Conservation (phyloP, 768 basidiomycete species). For the Lactarius hatsudake region DNA sequence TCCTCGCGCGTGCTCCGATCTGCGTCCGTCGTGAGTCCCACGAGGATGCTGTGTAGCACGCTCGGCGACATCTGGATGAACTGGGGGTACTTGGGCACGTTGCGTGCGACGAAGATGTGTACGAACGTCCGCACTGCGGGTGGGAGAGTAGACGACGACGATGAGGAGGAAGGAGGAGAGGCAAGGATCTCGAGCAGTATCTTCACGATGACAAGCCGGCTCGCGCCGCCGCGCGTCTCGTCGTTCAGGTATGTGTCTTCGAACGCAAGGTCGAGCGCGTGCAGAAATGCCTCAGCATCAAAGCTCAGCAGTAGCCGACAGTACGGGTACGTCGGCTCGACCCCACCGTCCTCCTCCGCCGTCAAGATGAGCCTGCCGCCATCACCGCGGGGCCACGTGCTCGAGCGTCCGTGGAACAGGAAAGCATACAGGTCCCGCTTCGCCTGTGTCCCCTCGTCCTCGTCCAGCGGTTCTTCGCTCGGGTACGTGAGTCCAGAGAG, state of each 20-base stretch:
- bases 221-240: slow-evolving; percentile 52
- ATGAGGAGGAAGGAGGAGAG: slow-evolving; percentile 21
- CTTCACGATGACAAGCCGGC: slow-evolving; percentile 78
- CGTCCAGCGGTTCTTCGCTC: slow-evolving; percentile 66
- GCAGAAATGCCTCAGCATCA: slow-evolving; percentile 91
- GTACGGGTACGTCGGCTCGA: slow-evolving; percentile 89
- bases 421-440: slow-evolving; percentile 76
- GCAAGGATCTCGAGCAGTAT: slow-evolving; percentile 75
- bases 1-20: slow-evolving; percentile 85
- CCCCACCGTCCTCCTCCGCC: slow-evolving; percentile 65
- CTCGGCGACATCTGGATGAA: slow-evolving; percentile 60
- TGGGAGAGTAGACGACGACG: slow-evolving; percentile 50
- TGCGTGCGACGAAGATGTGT: slow-evolving; percentile 94
- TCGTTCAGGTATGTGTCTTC: slow-evolving; percentile 92
- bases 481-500: slow-evolving; percentile 87
- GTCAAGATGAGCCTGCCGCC: slow-evolving; percentile 75
- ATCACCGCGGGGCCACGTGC: slow-evolving; percentile 71
- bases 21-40: slow-evolving; percentile 69
- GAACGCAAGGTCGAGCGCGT: slow-evolving; percentile 91
- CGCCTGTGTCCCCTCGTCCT: slow-evolving; percentile 64
- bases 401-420: slow-evolving; percentile 78
- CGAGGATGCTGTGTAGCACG: slow-evolving; percentile 70
- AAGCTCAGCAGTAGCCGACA: slow-evolving; percentile 78
- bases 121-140: slow-evolving; percentile 74
- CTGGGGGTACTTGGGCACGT: slow-evolving; percentile 95